Evolutionary conservation across 345 rosid genomes (phyloP).

Genomic region (Lepidium africanum): DNA sequence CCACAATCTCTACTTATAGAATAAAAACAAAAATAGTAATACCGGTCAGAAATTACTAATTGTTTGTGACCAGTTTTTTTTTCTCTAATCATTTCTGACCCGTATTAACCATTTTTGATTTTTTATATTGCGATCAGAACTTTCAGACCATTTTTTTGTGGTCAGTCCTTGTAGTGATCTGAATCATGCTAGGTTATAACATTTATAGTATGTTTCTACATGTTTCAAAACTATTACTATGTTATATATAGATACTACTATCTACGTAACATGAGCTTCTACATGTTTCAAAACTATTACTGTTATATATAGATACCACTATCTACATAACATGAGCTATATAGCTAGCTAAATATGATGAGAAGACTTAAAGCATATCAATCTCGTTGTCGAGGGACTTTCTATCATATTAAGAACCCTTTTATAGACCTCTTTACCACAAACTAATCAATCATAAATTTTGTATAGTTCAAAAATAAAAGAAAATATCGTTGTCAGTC

Average conservation of each 20-base stretch:
- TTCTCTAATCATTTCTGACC: too few species aligned
- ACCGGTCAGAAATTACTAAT: too few species aligned
- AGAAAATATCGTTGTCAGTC: constrained; percentile 1
- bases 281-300: background rate
- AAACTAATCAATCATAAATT: constrained; percentile 16
- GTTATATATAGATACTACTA: too few species aligned
- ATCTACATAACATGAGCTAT: background rate
- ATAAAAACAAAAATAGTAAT: too few species aligned
- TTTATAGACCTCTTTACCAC: constrained; percentile 11
- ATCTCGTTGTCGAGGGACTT: background rate
- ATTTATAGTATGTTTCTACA: background rate
- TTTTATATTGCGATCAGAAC: too few species aligned
- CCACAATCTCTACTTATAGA: too few species aligned
- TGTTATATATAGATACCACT: too few species aligned
- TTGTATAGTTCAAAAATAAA: background rate
- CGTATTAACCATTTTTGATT: too few species aligned
- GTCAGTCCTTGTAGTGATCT: too few species aligned
- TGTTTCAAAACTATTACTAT: background rate
- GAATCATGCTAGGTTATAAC: background rate
- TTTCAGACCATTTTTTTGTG: too few species aligned
- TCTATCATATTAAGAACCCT: background rate
- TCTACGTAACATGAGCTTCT: background rate
- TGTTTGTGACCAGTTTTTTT: too few species aligned
- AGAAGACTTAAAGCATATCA: background rate
- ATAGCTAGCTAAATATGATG: background rate